Evolutionary conservation across 345 rosid species (phyloP), one percentile per base, ranked within the genome.

Genomic region (Nasturtium officinale): DNA sequence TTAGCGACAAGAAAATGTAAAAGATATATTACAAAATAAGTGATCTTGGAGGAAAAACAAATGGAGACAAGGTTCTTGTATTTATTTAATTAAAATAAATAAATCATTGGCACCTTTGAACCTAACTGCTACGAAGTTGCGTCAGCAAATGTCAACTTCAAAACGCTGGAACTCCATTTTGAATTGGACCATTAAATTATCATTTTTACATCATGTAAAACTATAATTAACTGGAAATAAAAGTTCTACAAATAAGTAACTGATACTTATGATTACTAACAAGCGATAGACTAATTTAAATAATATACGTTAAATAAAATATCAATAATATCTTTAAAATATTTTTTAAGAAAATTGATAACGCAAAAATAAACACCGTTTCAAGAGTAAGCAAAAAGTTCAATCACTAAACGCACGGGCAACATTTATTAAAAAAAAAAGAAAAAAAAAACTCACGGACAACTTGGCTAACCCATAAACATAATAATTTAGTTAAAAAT

Each of bases 91-190:
- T 69, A 32, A 46, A 33, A 20, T 2, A 45, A 61, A 69, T 67
- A 45, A 69, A 76, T 76, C 79, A 76, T 62, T 76, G 75, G 80
- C 67, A 64, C 70, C 72, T 57, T 78, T 75, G 82, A 78, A 81
- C 82, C 82, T 78, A 75, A 71, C 78, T 77, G 52, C 65, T 64
- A 67, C 69, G 69, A 81, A 61, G 50, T 78, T 54, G 84, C 78
- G 78, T 81, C 76, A 81, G 84, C 82, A 76, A 15, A 75, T 78
- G 80, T 78, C 80, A 75, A 81, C 75, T 67, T 81, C 84, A 67
- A 67, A 50, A 71, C 73, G 69, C 75, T 75, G 80, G 72, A 61
- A 78, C 80, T 75, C 69, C 82, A 81, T 75, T 73, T 52, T 52
- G 56, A 48, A 48, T 58, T 60, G n/a, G 12, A 68, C 20, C 16